A percentile compares a stretch with the other conserved stretches of the same genome.
These are phyloP conservation scores for Kwoniella mangroviensis DNA, from an alignment of 768 basidiomycete species.

Conservation along the genomic window DNA sequence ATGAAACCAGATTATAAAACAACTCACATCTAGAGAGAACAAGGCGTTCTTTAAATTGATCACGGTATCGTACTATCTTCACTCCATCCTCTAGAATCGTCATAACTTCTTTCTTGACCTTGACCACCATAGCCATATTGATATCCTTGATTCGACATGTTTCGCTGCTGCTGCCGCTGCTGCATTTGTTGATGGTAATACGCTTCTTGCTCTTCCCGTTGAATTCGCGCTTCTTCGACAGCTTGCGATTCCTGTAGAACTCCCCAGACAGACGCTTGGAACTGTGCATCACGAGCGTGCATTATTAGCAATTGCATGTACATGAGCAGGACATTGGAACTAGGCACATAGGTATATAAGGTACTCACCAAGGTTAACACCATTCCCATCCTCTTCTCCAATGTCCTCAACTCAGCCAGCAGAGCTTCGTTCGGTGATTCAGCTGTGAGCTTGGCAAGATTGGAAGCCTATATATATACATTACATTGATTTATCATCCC, in stretches of 20 bases:
- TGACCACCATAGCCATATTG: slow-evolving; percentile 9
- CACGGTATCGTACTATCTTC: slow-evolving; percentile 20
- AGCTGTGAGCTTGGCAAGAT: slow-evolving; percentile 68
- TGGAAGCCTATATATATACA: slow-evolving; percentile 38
- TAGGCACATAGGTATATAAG: not conserved
- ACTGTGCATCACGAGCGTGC: slow-evolving; percentile 61
- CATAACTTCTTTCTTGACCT: slow-evolving; percentile 8
- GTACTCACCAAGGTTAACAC: slow-evolving; percentile 82
- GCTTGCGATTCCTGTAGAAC: slow-evolving; percentile 66
- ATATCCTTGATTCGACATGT: not conserved
- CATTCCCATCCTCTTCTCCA: slow-evolving; percentile 94
- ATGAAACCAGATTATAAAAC: not conserved
- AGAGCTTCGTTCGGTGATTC: slow-evolving; percentile 78
- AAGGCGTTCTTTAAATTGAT: not conserved
- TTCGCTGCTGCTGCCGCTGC: slow-evolving; percentile 11
- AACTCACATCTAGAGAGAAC: not conserved
- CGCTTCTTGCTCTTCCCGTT: slow-evolving; percentile 17
- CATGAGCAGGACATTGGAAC: too few species aligned
- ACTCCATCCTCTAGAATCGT: slow-evolving; percentile 20
- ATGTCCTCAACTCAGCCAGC: slow-evolving; percentile 71
- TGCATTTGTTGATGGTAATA: slow-evolving; percentile 3
- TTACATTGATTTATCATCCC: too few species aligned
- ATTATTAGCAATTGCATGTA: not conserved
- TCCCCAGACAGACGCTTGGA: slow-evolving; percentile 95
- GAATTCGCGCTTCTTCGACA: slow-evolving; percentile 40